These are phyloP conservation scores for Melastoma candidum DNA, from an alignment of 441 rosid genomes.

Conservation along the genomic window DNA sequence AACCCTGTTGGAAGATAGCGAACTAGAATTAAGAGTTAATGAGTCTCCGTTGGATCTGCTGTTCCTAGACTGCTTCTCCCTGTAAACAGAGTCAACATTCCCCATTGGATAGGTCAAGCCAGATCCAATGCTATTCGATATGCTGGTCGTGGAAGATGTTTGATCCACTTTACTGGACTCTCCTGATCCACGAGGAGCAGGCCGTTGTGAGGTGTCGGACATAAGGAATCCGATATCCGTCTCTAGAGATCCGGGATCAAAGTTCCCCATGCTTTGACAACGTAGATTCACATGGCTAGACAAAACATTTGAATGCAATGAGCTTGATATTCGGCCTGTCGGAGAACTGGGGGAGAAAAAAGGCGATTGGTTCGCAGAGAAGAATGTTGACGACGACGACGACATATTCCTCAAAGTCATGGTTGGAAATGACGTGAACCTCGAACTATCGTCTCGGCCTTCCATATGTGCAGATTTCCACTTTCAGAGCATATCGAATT, in stretches of 20 bases:
- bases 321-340: slow-evolving; percentile 45
- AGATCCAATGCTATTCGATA: slow-evolving; percentile 22
- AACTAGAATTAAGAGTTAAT: slow-evolving; percentile 41
- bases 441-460: slow-evolving; percentile 54
- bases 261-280: slow-evolving; percentile 48
- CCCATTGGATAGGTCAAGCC: slow-evolving; percentile 25
- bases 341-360: slow-evolving; percentile 86
- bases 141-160: slow-evolving; percentile 34
- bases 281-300: slow-evolving; percentile 45
- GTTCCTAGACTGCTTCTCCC: slow-evolving; percentile 31
- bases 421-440: slow-evolving; percentile 40
- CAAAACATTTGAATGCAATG: slow-evolving; percentile 53
- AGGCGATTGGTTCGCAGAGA: slow-evolving; percentile 88
- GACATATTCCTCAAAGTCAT: slow-evolving; percentile 61
- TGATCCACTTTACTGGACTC: slow-evolving; percentile 35
- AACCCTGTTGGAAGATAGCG: slow-evolving; percentile 52
- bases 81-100: slow-evolving; percentile 17
- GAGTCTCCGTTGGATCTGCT: slow-evolving; percentile 33
- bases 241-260: slow-evolving; percentile 28
- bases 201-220: slow-evolving; percentile 28
- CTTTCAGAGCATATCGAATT: slow-evolving; percentile 14
- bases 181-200: slow-evolving; percentile 23
- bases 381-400: slow-evolving; percentile 78
- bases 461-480: slow-evolving; percentile 38
- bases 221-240: slow-evolving; percentile 27